phyloP scores from a whole-genome alignment of 164 flowering plant genomes.

The Macadamia integrifolia region DNA sequence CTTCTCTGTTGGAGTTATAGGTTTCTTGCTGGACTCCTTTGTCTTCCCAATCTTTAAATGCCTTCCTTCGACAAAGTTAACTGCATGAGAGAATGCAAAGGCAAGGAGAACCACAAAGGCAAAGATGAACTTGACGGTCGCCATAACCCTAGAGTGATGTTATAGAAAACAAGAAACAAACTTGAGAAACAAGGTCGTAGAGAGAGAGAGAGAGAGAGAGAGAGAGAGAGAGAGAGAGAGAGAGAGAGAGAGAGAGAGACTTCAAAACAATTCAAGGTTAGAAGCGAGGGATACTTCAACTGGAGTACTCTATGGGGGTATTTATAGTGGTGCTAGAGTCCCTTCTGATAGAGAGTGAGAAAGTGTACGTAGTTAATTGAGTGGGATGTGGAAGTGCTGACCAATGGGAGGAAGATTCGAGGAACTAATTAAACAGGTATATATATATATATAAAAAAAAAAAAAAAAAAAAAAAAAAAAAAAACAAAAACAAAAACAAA shows the following conservation, averaged over 20 bases:
- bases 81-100: background rate
- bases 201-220: background rate
- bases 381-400: too few relatives aligned
- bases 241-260: background rate
- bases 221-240: background rate
- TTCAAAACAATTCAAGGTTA: too few relatives aligned
- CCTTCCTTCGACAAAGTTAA: background rate
- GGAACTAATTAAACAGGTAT: too few relatives aligned
- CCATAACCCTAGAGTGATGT: background rate
- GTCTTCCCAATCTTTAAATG: background rate
- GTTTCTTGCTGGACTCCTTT: background rate
- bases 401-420: too few relatives aligned
- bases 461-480: too few relatives aligned
- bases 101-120: background rate
- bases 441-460: too few relatives aligned
- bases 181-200: background rate
- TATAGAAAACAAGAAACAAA: background rate
- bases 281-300: too few relatives aligned
- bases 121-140: background rate
- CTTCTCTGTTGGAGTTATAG: background rate
- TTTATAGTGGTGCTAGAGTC: too few relatives aligned
- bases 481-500: too few relatives aligned
- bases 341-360: too few relatives aligned
- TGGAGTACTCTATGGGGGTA: too few relatives aligned
- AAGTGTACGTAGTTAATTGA: too few relatives aligned